A percentile compares a stretch with the other conserved stretches of the same genome.
phyloP scores from a whole-genome alignment of 75 land plant species.

The Ceratopteris richardii region DNA sequence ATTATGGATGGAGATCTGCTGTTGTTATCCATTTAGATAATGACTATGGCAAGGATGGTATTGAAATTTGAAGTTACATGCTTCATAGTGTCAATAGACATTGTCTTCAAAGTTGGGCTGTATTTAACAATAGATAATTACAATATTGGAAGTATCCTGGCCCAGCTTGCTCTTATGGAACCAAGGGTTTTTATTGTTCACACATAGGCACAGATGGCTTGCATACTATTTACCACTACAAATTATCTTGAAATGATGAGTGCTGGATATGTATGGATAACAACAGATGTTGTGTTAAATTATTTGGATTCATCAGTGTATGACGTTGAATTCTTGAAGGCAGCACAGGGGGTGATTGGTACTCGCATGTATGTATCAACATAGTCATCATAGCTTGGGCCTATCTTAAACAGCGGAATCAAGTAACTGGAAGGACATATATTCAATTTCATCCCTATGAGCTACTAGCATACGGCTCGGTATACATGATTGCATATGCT shows the following conservation, averaged over 20 bases:
- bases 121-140: conserved; percentile 14
- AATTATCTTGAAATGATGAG: too few species aligned
- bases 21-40: conserved; percentile 26
- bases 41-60: conserved; percentile 31
- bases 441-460: too few species aligned
- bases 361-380: conserved; percentile 48
- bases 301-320: too few species aligned
- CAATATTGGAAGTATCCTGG: conserved; percentile 31
- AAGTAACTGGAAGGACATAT: too few species aligned
- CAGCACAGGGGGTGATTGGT: conserved; percentile 53
- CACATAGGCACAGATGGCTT: conserved; percentile 25
- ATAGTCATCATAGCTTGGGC: conserved; percentile 28
- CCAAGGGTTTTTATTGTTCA: conserved; percentile 69
- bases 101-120: conserved; percentile 42
- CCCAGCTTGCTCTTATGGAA: conserved; percentile 50
- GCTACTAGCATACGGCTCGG: too few species aligned
- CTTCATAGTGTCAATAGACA: conserved; percentile 38
- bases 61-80: conserved; percentile 34
- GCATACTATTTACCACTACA: too few species aligned
- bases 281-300: conserved; percentile 40
- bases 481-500: conserved; percentile 64
- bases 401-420: too few species aligned
- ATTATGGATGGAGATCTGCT: conserved; percentile 42
- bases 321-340: conserved; percentile 8
- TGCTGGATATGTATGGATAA: conserved; percentile 75